Conservation (phyloP, 106 monocot species). For the Dendrobium catenatum region DNA sequence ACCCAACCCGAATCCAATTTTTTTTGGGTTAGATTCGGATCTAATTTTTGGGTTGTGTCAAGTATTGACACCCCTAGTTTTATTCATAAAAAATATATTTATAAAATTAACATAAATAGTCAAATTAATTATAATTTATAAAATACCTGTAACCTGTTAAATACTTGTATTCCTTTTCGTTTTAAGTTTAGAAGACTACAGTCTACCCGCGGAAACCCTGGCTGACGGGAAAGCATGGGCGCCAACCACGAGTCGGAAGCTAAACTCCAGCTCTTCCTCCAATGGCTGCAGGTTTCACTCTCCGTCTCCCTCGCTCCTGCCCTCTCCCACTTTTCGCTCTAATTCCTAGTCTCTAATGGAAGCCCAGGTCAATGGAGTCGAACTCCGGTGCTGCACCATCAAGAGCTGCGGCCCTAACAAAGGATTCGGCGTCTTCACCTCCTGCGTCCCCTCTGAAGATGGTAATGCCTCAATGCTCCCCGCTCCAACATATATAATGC, state of each 20-base stretch:
- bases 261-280: constrained; percentile 61
- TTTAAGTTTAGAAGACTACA: too few relatives aligned
- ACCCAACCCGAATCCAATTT: too few relatives aligned
- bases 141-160: too few relatives aligned
- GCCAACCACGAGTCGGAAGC: constrained; percentile 21
- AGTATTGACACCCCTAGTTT: too few relatives aligned
- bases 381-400: constrained; percentile 71
- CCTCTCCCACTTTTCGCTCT: background rate
- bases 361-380: constrained; percentile 56
- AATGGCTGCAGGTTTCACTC: constrained; percentile 72
- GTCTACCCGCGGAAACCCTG: too few relatives aligned
- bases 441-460: constrained; percentile 9
- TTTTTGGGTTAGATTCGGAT: too few relatives aligned
- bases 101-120: too few relatives aligned
- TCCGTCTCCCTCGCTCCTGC: constrained; percentile 3
- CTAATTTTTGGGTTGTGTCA: too few relatives aligned
- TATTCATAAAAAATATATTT: too few relatives aligned
- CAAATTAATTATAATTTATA: too few relatives aligned
- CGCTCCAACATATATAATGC: background rate
- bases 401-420: constrained; percentile 44
- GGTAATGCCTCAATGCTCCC: constrained; percentile 11
- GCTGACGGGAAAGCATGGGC: constrained; percentile 6
- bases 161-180: too few relatives aligned
- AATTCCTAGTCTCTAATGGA: background rate
- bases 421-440: constrained; percentile 76